Evolutionary conservation across 306 rosid species (phyloP).

Genomic region (Prosopis cineraria): DNA sequence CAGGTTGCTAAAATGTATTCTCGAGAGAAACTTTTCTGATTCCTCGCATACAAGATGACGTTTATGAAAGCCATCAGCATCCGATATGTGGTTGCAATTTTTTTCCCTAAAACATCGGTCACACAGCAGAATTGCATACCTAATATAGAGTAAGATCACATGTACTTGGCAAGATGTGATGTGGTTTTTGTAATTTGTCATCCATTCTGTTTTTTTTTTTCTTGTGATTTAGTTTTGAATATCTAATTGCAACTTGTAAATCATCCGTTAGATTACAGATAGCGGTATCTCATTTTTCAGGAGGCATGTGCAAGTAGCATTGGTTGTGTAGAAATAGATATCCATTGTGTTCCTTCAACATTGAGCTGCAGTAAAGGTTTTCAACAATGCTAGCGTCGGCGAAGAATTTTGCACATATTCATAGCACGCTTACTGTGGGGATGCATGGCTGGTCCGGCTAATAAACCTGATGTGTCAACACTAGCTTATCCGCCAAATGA

Average conservation of each 20-base stretch:
- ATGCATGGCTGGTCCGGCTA: not conserved
- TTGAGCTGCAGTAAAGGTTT: slow-evolving; percentile 5
- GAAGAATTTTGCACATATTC: not conserved
- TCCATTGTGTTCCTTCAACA: slow-evolving; percentile 10
- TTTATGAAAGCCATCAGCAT: not conserved
- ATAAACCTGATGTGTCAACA: not conserved
- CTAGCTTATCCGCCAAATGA: slow-evolving; percentile 34
- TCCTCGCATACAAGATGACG: slow-evolving; percentile 24
- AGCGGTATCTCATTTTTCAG: not conserved
- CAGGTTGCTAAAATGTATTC: slow-evolving; percentile 91
- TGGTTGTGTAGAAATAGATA: not conserved
- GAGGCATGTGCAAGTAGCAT: not conserved
- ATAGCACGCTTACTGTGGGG: not conserved
- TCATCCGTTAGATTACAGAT: not conserved
- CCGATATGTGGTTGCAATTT: slow-evolving; percentile 2
- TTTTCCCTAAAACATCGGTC: slow-evolving; percentile 30
- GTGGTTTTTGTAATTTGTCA: not conserved
- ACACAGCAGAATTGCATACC: slow-evolving; percentile 9
- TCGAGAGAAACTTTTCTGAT: slow-evolving; percentile 28
- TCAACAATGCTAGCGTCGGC: slow-evolving; percentile 9
- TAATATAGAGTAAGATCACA: slow-evolving; percentile 19
- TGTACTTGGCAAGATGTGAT: slow-evolving; percentile 6
- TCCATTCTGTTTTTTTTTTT: not conserved
- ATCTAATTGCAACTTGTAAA: not conserved
- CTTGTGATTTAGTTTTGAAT: not conserved